Percentiles rank a stretch among this genome's conserved stretches.
Conservation (phyloP, 805 yeast species). For the Ogataea pini region DNA sequence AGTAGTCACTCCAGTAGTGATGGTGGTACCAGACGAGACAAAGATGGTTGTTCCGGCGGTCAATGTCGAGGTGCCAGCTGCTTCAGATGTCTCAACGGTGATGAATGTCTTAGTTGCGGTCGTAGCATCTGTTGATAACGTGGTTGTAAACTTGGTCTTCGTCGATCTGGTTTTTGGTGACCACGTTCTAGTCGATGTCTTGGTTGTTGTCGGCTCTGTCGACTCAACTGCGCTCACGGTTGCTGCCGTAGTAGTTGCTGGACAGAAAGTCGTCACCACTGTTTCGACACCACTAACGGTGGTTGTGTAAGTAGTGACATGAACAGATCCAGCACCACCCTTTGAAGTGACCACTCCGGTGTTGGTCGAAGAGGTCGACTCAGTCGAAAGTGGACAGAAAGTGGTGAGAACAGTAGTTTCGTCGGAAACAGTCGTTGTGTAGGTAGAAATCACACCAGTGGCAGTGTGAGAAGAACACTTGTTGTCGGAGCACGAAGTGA, state of each 20-base stretch:
- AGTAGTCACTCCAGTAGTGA: constrained; percentile 15
- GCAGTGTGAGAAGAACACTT: constrained; percentile 16
- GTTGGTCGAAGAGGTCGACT: background rate
- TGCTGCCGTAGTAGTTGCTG: constrained; percentile 7
- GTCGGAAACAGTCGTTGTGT: constrained; percentile 21
- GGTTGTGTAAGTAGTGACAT: constrained; percentile 19
- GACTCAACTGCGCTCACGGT: background rate
- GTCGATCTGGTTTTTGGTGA: background rate
- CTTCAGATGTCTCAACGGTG: background rate
- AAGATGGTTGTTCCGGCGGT: constrained; percentile 3
- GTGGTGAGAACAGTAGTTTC: constrained; percentile 25
- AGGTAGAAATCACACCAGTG: constrained; percentile 21
- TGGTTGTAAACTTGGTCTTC: background rate
- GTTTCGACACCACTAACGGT: constrained; percentile 17
- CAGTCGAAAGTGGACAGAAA: constrained; percentile 19
- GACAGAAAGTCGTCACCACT: constrained; percentile 23
- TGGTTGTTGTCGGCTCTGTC: background rate
- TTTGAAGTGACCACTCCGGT: constrained; percentile 14
- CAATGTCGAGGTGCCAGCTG: background rate
- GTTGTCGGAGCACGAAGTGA: constrained; percentile 15
- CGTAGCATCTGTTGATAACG: background rate
- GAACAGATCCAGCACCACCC: constrained; percentile 16
- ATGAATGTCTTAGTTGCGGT: background rate
- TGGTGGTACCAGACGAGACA: constrained; percentile 8
- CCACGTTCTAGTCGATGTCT: background rate